A percentile compares a stretch with the other conserved stretches of the same genome.
These are phyloP conservation scores for Podaxis mareebaensis DNA, from an alignment of 768 basidiomycete genomes.

Conservation along the genomic window DNA sequence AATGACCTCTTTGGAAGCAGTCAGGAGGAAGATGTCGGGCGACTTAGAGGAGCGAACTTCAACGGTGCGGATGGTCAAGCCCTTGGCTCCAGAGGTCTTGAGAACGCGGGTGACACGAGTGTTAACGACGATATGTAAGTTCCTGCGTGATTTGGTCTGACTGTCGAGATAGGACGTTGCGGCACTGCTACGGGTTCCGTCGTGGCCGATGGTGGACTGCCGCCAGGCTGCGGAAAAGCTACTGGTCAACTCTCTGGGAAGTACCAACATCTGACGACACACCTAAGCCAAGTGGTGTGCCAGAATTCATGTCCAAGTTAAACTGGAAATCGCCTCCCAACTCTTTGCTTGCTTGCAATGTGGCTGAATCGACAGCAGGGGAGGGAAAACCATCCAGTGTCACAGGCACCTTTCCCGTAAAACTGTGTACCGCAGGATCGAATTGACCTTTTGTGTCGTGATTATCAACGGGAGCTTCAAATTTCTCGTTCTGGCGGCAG, in stretches of 20 bases:
- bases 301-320: conserved; percentile 20
- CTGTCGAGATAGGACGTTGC: conserved; percentile 26
- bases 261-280: neutral
- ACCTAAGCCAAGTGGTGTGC: conserved; percentile 17
- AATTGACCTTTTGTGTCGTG: conserved; percentile 24
- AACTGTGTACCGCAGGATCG: conserved; percentile 23
- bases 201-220: conserved; percentile 22
- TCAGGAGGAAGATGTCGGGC: conserved; percentile 5
- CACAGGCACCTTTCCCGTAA: conserved; percentile 19
- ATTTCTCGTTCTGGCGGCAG: conserved; percentile 17
- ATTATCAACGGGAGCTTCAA: conserved; percentile 20
- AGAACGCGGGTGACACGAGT: conserved; percentile 27
- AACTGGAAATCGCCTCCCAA: conserved; percentile 17
- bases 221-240: conserved; percentile 20
- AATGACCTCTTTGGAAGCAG: conserved; percentile 25
- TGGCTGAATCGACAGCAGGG: conserved; percentile 21
- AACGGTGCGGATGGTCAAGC: conserved; percentile 10
- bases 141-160: conserved; percentile 24
- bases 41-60: conserved; percentile 8
- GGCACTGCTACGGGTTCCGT: conserved; percentile 26
- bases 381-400: conserved; percentile 19
- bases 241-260: neutral
- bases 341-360: conserved; percentile 21
- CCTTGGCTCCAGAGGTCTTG: neutral
- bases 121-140: conserved; percentile 31